These are phyloP conservation scores for Aspergillus sp. DNA, from an alignment of 2,329 filamentous ascomycete genomes.

Conservation along the genomic window DNA sequence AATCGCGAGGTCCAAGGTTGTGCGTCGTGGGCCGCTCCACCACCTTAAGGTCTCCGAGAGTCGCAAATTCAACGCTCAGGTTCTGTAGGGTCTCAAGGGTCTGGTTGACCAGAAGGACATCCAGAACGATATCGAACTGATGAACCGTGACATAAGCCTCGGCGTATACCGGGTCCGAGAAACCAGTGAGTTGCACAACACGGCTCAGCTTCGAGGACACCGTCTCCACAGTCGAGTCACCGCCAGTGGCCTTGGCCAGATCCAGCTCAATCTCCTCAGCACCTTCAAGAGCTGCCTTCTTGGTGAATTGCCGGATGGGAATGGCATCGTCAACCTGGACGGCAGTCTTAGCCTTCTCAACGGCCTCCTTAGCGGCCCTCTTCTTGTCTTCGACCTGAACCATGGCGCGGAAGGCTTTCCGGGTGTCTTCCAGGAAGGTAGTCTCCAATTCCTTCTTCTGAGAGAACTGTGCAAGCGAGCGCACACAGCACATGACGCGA, in stretches of 20 bases:
- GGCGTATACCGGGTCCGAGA: slow-evolving; percentile 97
- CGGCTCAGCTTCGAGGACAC: slow-evolving; percentile 91
- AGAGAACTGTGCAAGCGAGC: slow-evolving; percentile 85
- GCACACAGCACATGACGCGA: slow-evolving; percentile 95
- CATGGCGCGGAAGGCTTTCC: slow-evolving; percentile 95
- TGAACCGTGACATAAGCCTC: slow-evolving; percentile 98
- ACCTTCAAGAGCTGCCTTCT: slow-evolving; percentile 82
- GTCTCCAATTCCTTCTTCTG: slow-evolving; percentile 87
- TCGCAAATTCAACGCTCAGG: slow-evolving; percentile 97
- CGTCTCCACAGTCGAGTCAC: slow-evolving; percentile 80
- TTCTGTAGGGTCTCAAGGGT: slow-evolving; percentile 96
- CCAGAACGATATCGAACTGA: slow-evolving; percentile 96
- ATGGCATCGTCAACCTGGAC: slow-evolving; percentile 96
- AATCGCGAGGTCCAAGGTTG: slow-evolving; percentile 92
- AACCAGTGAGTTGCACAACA: slow-evolving; percentile 95
- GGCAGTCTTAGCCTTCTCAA: slow-evolving; percentile 88
- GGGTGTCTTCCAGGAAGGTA: slow-evolving; percentile 91
- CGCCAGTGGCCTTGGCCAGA: slow-evolving; percentile 89
- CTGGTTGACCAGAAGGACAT: slow-evolving; percentile 95
- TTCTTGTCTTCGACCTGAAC: slow-evolving; percentile 98
- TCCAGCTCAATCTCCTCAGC: slow-evolving; percentile 85
- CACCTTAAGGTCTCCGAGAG: slow-evolving; percentile 93
- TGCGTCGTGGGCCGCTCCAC: slow-evolving; percentile 95
- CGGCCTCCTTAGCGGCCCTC: slow-evolving; percentile 88
- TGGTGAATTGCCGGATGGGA: slow-evolving; percentile 85